A percentile compares a stretch with the other conserved stretches of the same genome.
These are phyloP conservation scores for Physcomitrium patens DNA, from an alignment of 225 moss, liverwort and hornwort species.

Conservation along the genomic window DNA sequence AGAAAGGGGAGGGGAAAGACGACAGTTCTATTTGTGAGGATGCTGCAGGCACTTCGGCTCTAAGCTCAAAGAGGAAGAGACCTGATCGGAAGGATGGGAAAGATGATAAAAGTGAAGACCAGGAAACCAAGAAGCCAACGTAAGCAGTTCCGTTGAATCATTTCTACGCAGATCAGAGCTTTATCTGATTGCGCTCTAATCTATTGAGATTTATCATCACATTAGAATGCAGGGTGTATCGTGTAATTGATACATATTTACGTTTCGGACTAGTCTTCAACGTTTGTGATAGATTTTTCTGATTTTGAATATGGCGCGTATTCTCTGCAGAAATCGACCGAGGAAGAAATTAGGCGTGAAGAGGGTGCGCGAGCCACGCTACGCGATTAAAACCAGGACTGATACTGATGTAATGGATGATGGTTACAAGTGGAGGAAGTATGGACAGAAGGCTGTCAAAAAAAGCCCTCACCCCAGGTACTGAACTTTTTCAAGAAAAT, in stretches of 20 bases:
- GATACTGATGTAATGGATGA: conserved; percentile 61
- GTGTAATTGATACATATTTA: not conserved
- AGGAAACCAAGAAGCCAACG: conserved; percentile 40
- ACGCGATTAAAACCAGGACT: conserved; percentile 54
- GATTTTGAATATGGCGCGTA: no score
- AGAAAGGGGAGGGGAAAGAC: not conserved
- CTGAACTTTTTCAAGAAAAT: no score
- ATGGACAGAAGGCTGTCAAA: conserved; percentile 67
- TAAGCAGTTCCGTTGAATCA: conserved; percentile 17
- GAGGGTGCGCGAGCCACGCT: conserved; percentile 60
- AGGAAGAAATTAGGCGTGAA: conserved; percentile 53
- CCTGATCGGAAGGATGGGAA: conserved; percentile 27
- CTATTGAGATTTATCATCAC: no score
- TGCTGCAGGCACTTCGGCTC: conserved; percentile 33
- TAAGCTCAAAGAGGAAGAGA: conserved; percentile 46
- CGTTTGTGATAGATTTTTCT: not conserved
- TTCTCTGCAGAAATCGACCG: conserved; percentile 33
- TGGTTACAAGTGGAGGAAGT: conserved; percentile 66
- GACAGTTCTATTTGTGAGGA: conserved; percentile 13
- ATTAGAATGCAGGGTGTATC: no score
- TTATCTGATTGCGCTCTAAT: no score
- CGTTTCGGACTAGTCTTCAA: no score
- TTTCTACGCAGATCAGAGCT: not conserved
- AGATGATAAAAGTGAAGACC: conserved; percentile 35
- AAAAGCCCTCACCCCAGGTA: conserved; percentile 62